A percentile compares a stretch with the other conserved stretches of the same genome.
Evolutionary conservation across 2,329 filamentous ascomycete genomes (phyloP).

Genomic region (Alternaria gansuensis): DNA sequence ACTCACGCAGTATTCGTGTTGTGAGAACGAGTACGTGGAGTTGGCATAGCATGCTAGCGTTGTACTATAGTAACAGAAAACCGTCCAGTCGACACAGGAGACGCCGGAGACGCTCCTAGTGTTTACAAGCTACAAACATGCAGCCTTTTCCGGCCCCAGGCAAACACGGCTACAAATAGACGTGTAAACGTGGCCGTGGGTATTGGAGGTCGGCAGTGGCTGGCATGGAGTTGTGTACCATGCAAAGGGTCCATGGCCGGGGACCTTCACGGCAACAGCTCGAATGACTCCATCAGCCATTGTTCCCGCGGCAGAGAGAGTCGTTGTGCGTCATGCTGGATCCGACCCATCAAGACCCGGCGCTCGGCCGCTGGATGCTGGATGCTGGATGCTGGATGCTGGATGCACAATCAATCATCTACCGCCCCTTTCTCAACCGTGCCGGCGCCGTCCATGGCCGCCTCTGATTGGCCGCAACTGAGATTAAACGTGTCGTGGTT

Average conservation of each 20-base stretch:
- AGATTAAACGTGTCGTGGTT: conserved; percentile 27
- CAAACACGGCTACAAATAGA: no score
- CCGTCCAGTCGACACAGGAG: conserved; percentile 3
- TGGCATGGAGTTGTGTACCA: conserved; percentile 1
- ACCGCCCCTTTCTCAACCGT: conserved; percentile 24
- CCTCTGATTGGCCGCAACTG: conserved; percentile 24
- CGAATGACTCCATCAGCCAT: background rate
- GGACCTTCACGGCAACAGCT: background rate
- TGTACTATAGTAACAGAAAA: conserved; percentile 4
- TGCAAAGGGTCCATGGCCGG: background rate
- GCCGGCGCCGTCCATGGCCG: background rate
- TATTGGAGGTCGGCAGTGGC: background rate
- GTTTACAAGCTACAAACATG: conserved; percentile 10
- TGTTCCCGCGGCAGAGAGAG: conserved; percentile 1
- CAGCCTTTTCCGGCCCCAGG: conserved; percentile 5
- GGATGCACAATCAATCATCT: conserved; percentile 16
- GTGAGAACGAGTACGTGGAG: no score
- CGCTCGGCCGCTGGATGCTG: conserved; percentile 23
- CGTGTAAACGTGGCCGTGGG: background rate
- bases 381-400: no score
- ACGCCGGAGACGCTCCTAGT: conserved; percentile 6
- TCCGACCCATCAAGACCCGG: conserved; percentile 23
- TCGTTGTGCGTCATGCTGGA: conserved; percentile 19
- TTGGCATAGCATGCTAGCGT: no score
- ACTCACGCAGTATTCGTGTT: background rate